Conservation (phyloP, 2,329 filamentous ascomycete species). For the Cladosporium austrohemisphaericum region DNA sequence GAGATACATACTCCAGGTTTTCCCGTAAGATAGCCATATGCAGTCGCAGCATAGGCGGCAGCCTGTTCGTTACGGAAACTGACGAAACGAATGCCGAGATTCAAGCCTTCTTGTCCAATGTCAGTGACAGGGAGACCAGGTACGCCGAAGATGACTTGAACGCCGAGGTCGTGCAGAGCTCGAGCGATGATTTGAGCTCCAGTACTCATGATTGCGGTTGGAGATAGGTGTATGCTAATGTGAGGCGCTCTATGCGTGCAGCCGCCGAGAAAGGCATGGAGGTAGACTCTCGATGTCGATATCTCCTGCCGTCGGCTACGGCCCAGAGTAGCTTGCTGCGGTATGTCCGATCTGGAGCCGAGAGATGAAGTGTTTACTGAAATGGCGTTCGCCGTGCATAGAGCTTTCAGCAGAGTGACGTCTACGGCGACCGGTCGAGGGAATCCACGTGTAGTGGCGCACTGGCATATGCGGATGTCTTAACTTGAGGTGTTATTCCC, state of each 20-base stretch:
- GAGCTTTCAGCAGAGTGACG: not conserved
- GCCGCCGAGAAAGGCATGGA: no score
- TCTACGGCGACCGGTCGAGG: not conserved
- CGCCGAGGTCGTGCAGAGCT: slow-evolving; percentile 46
- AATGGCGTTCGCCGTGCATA: not conserved
- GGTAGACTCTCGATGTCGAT: no score
- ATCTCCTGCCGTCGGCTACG: not conserved
- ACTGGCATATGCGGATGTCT: no score
- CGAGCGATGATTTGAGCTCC: slow-evolving; percentile 49
- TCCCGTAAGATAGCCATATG: slow-evolving; percentile 57
- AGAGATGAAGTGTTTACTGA: no score
- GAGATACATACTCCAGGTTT: slow-evolving; percentile 55
- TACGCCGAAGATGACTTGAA: slow-evolving; percentile 51
- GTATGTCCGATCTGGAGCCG: no score
- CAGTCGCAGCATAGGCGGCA: slow-evolving; percentile 55
- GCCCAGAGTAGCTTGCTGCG: not conserved
- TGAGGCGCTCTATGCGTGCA: no score
- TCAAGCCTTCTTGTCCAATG: slow-evolving; percentile 55
- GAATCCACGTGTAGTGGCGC: not conserved
- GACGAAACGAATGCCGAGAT: slow-evolving; percentile 55
- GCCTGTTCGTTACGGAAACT: slow-evolving; percentile 59
- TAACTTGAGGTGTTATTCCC: no score
- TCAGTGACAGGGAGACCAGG: slow-evolving; percentile 56
- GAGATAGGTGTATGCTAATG: no score
- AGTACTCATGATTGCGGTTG: slow-evolving; percentile 16